phyloP scores from a whole-genome alignment of 2,329 filamentous ascomycete species.

The Chaetomium olivaceum region DNA sequence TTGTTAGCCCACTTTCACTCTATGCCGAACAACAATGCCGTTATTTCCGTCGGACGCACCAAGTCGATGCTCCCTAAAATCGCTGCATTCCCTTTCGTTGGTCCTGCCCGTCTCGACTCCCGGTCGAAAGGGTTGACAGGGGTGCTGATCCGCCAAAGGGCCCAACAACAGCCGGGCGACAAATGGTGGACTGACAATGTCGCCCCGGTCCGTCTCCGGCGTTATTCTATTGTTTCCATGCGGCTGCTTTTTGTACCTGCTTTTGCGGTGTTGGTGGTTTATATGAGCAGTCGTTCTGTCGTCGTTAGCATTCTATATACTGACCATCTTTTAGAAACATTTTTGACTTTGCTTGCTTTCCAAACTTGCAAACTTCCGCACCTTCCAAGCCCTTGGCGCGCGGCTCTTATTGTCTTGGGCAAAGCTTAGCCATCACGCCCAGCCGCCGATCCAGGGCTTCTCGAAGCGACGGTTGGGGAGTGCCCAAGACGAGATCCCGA shows the following conservation, averaged over 20 bases:
- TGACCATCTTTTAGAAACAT: not conserved
- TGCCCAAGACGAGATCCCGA: conserved; percentile 17
- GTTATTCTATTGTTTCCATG: not conserved
- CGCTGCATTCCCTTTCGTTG: not conserved
- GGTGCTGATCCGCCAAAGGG: not conserved
- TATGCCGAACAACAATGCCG: not conserved
- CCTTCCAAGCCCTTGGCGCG: conserved; percentile 23
- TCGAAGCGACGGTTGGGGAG: conserved; percentile 1
- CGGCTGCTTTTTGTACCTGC: not conserved
- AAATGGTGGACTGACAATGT: not conserved
- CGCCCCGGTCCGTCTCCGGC: conserved; percentile 1
- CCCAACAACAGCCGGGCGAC: not conserved
- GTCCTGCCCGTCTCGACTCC: not conserved
- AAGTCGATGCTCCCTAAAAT: not conserved
- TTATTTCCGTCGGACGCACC: not conserved
- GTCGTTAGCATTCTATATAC: too few species aligned
- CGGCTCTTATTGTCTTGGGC: conserved; percentile 3
- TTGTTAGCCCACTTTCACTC: not conserved
- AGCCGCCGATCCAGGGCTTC: not conserved
- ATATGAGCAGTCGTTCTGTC: not conserved
- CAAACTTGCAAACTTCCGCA: too few species aligned
- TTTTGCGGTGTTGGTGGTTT: not conserved
- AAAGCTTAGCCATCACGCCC: conserved; percentile 16
- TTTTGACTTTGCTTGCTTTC: too few species aligned
- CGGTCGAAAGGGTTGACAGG: not conserved